These are phyloP conservation scores for Solanum chmielewskii DNA, from an alignment of 257 asterid species.

Conservation along the genomic window DNA sequence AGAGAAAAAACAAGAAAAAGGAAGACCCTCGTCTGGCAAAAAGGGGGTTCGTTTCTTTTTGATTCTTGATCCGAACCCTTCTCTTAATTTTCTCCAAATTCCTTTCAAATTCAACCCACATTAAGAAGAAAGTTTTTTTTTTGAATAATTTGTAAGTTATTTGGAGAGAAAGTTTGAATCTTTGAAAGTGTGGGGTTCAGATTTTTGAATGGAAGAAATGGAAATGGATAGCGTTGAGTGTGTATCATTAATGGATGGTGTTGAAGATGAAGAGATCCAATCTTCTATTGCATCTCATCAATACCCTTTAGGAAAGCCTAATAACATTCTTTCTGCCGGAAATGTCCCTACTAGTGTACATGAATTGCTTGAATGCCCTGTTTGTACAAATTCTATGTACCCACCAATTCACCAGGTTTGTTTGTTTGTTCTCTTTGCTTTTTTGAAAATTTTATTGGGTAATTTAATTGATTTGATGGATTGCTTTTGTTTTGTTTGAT, in stretches of 20 bases:
- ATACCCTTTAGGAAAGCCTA: constrained; percentile 35
- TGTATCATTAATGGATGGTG: constrained; percentile 52
- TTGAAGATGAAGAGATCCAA: constrained; percentile 73
- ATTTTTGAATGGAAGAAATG: constrained; percentile 12
- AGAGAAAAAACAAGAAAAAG: constrained; percentile 2
- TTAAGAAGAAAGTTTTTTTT: background rate
- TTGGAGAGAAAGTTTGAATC: background rate
- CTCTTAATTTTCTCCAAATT: background rate
- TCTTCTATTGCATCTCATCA: constrained; percentile 30
- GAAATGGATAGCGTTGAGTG: constrained; percentile 71
- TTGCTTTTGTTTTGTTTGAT: background rate
- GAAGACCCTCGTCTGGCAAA: constrained; percentile 9
- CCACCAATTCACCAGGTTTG: constrained; percentile 87
- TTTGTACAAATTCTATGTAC: constrained; percentile 85
- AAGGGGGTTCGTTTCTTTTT: background rate
- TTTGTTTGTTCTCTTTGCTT: background rate
- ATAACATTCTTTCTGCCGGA: constrained; percentile 24
- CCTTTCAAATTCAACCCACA: background rate
- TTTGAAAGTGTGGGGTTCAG: background rate
- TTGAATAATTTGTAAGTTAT: background rate
- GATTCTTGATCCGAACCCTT: background rate
- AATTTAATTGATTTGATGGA: background rate
- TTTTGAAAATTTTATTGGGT: background rate
- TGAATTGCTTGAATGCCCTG: constrained; percentile 88
- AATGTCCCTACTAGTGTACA: constrained; percentile 62